Evolutionary conservation across 2,329 filamentous ascomycete genomes (phyloP).

Genomic region (Claviceps fusiformis): DNA sequence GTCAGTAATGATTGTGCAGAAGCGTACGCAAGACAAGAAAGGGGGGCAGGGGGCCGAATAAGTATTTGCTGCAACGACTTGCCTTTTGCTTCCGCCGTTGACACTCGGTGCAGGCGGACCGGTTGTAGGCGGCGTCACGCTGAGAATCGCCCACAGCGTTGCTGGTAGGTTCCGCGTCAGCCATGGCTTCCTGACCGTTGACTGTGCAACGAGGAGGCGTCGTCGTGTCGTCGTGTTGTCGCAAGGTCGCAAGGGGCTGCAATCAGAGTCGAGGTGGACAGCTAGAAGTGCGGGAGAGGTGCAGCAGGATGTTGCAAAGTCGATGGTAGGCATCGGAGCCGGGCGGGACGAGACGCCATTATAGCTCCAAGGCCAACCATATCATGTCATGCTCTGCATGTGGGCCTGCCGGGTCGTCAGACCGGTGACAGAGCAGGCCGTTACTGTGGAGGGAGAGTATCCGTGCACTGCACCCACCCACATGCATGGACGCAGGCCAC

Average conservation of each 20-base stretch:
- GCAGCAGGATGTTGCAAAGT: too few relatives aligned
- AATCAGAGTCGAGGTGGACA: too few relatives aligned
- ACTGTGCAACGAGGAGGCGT: not conserved
- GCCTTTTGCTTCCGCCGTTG: constrained; percentile 27
- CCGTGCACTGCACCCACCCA: not conserved
- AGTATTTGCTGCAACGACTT: not conserved
- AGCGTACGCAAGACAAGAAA: not conserved
- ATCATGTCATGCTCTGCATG: too few relatives aligned
- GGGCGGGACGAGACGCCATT: not conserved
- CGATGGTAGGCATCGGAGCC: too few relatives aligned
- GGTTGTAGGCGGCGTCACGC: constrained; percentile 11
- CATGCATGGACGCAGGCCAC: too few relatives aligned
- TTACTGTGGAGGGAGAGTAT: not conserved
- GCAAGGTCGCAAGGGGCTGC: not conserved
- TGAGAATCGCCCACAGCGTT: not conserved
- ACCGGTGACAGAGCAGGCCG: not conserved
- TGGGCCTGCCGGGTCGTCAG: not conserved
- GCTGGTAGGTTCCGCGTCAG: not conserved
- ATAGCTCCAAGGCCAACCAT: not conserved
- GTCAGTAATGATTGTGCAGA: not conserved
- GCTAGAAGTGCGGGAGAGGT: too few relatives aligned
- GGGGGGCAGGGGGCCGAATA: too few relatives aligned
- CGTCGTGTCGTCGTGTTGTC: too few relatives aligned
- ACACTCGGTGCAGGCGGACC: constrained; percentile 29
- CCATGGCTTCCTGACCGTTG: not conserved